A percentile compares a stretch with the other conserved stretches of the same genome.
Evolutionary conservation across 2,329 filamentous ascomycete genomes (phyloP).

Genomic region (Colletotrichum agaves): DNA sequence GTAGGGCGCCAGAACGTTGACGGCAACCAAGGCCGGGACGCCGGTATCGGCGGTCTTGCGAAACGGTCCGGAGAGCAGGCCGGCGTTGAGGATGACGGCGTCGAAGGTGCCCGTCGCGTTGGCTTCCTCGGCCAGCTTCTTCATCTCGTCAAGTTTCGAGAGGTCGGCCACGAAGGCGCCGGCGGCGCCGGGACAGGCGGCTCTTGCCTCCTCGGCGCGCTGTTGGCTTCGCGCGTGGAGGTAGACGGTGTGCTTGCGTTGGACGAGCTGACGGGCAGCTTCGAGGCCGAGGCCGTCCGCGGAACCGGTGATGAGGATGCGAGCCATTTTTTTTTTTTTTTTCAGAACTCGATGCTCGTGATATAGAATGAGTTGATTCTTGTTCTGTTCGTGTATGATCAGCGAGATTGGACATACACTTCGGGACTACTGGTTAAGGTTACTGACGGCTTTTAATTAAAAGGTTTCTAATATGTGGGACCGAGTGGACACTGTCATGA

Average conservation of each 20-base stretch:
- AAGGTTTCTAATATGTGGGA: no score
- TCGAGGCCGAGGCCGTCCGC: slow-evolving; percentile 65
- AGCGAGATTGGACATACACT: no score
- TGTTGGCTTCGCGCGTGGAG: slow-evolving; percentile 65
- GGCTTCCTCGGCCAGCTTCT: slow-evolving; percentile 60
- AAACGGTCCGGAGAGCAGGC: slow-evolving; percentile 53
- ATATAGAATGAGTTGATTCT: no score
- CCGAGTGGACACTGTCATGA: no score
- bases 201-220: slow-evolving; percentile 59
- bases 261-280: slow-evolving; percentile 59
- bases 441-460: no score
- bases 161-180: slow-evolving; percentile 64
- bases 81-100: slow-evolving; percentile 67
- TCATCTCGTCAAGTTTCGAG: slow-evolving; percentile 59
- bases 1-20: slow-evolving; percentile 68
- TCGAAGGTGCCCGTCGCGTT: slow-evolving; percentile 62
- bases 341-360: no score
- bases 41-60: slow-evolving; percentile 43
- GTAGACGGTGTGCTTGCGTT: slow-evolving; percentile 63
- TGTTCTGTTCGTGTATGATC: no score
- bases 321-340: slow-evolving; percentile 43
- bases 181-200: slow-evolving; percentile 60
- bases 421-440: no score
- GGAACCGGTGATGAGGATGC: slow-evolving; percentile 59
- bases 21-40: slow-evolving; percentile 60